Evolutionary conservation across 371 early-diverging fungal genomes (phyloP).

Genomic region (Mucor velutinosus): DNA sequence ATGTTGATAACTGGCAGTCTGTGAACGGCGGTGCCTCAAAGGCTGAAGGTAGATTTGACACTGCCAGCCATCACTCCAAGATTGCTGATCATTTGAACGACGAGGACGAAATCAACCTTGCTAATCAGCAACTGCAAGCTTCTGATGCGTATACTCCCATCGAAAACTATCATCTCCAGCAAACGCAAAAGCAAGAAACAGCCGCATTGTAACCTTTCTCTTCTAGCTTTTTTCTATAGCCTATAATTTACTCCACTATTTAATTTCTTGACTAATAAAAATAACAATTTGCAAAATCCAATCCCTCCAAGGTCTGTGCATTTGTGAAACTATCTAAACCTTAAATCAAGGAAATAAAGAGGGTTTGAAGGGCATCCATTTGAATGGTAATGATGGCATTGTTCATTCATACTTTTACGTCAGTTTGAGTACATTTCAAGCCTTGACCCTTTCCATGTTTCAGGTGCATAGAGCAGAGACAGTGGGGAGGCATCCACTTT

Average conservation of each 20-base stretch:
- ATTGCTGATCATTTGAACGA: background rate
- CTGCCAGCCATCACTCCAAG: background rate
- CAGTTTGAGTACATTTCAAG: background rate
- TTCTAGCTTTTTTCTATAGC: background rate
- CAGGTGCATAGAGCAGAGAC: background rate
- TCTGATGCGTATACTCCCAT: background rate
- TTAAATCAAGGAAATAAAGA: background rate
- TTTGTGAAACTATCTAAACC: background rate
- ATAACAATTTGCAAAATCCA: background rate
- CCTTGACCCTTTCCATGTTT: background rate
- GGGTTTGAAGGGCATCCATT: background rate
- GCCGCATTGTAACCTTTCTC: background rate
- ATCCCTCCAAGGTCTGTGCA: background rate
- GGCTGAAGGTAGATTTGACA: background rate
- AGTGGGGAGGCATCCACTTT: background rate
- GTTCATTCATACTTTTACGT: background rate
- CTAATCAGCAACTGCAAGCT: background rate
- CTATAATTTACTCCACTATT: background rate
- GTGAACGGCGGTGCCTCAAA: background rate
- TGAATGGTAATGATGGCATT: background rate
- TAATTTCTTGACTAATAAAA: background rate
- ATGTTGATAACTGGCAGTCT: background rate
- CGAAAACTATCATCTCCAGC: background rate
- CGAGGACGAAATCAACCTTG: background rate
- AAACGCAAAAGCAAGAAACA: background rate